These are phyloP conservation scores for Ogataea methanolica DNA, from an alignment of 805 yeast genomes.

Conservation along the genomic window DNA sequence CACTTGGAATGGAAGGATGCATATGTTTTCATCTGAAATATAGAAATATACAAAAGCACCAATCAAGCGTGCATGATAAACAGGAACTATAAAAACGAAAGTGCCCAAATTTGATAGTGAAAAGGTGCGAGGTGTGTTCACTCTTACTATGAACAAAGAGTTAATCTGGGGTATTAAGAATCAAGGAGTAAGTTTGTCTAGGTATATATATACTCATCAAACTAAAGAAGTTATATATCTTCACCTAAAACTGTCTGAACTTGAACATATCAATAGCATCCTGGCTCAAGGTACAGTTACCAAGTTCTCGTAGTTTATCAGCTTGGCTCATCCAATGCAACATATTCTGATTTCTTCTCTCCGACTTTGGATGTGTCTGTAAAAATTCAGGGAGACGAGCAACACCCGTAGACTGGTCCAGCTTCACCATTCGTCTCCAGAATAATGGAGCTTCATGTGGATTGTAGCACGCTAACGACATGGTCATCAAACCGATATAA, in stretches of 20 bases:
- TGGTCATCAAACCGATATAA: conserved; percentile 84
- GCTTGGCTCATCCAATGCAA: conserved; percentile 62
- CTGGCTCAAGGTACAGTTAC: conserved; percentile 32
- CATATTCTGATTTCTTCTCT: conserved; percentile 67
- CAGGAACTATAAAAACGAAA: too few relatives aligned
- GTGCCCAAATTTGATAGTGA: too few relatives aligned
- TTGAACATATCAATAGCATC: conserved; percentile 9
- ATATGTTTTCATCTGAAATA: too few relatives aligned
- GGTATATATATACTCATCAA: too few relatives aligned
- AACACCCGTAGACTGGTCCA: conserved; percentile 35
- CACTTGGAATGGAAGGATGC: too few relatives aligned
- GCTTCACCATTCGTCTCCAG: conserved; percentile 76
- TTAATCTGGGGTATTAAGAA: too few relatives aligned
- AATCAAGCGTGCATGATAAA: too few relatives aligned
- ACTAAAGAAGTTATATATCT: too few relatives aligned
- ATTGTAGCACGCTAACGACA: conserved; percentile 86
- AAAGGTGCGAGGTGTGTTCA: too few relatives aligned
- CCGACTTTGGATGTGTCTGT: conserved; percentile 86
- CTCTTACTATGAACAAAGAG: too few relatives aligned
- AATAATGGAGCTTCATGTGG: conserved; percentile 68
- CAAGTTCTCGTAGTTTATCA: conserved; percentile 35
- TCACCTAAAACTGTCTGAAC: not conserved
- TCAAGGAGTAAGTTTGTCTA: too few relatives aligned
- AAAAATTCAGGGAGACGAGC: conserved; percentile 51
- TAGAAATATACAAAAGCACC: too few relatives aligned